A percentile compares a stretch with the other conserved stretches of the same genome.
phyloP scores from a whole-genome alignment of 768 basidiomycete species.

The Boletus subparvulus region DNA sequence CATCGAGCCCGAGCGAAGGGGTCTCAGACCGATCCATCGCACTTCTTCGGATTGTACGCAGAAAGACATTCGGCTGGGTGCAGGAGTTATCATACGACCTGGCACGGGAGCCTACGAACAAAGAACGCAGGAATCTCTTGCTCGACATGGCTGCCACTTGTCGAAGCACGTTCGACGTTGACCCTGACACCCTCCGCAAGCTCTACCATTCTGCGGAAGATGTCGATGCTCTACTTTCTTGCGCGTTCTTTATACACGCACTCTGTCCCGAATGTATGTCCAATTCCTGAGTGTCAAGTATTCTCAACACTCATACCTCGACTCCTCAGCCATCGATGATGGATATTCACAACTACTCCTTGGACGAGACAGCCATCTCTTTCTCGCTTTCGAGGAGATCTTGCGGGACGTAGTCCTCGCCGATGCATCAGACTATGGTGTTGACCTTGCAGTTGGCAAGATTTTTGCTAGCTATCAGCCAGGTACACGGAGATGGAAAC shows the following conservation, averaged over 20 bases:
- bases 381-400: not conserved
- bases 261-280: too few species aligned
- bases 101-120: not conserved
- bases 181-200: not conserved
- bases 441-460: not conserved
- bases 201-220: not conserved
- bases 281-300: too few species aligned
- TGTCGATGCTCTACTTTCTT: not conserved
- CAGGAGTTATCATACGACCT: not conserved
- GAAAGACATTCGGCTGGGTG: not conserved
- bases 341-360: not conserved
- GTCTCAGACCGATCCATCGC: not conserved
- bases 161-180: not conserved
- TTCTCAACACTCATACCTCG: too few species aligned
- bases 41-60: not conserved
- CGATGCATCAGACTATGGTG: not conserved
- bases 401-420: not conserved
- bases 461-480: not conserved
- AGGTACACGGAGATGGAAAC: not conserved
- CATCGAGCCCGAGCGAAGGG: not conserved
- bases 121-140: not conserved
- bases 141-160: not conserved
- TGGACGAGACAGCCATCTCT: not conserved
- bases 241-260: not conserved
- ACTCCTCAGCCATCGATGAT: not conserved